Evolutionary conservation across 176 grass and related monocot genomes (phyloP), one percentile per base, ranked within the genome.

Genomic region (Areca catechu): DNA sequence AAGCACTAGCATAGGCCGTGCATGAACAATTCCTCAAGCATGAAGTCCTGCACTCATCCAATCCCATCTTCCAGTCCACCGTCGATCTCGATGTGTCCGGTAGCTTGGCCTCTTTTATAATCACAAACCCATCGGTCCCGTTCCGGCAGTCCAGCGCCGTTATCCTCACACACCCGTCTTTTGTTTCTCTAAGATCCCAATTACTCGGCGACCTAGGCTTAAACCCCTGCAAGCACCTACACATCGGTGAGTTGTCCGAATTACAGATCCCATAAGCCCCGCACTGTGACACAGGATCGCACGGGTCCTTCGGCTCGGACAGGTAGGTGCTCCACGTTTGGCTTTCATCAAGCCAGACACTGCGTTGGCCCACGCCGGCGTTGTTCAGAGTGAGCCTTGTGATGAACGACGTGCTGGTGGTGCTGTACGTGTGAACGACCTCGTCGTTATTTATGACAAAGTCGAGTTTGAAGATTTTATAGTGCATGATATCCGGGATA

Each of bases 41-140:
- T 24, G 1, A 2, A 16, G 24, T 5, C 15, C 14, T 2, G 3
- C 56, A 58, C 15, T 29, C 22, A 16, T 28, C 24, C 22, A 58
- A 3, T 20, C 56, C 24, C 56, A 58, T 16, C 16, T 4, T 58
- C 24, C 4, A 7, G 22, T 58, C 7, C 56, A 15, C 56, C 16
- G 14, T 6, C 14, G 56, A 25, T 5, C 56, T 58, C 56, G 56
- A 58, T 24, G 56, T 25, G 56, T 58, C 56, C 24, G 56, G 56
- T 4, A 29, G 16, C 56, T 58, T 58, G 3, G 1, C 56, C 0
- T 23, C 24, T 14, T 14, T 17, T 0, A 58, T 16, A 1, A 0
- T 29, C 4, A 6, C 4, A 15, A 58, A 58, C 24, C 56, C 56
- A 7, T 58, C 56, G 0, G 56, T 58, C 14, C 22, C 56, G 4